Conservation (phyloP, 225 moss, liverwort and hornwort genomes). For the Bryoerythrophyllum caledonicum region DNA sequence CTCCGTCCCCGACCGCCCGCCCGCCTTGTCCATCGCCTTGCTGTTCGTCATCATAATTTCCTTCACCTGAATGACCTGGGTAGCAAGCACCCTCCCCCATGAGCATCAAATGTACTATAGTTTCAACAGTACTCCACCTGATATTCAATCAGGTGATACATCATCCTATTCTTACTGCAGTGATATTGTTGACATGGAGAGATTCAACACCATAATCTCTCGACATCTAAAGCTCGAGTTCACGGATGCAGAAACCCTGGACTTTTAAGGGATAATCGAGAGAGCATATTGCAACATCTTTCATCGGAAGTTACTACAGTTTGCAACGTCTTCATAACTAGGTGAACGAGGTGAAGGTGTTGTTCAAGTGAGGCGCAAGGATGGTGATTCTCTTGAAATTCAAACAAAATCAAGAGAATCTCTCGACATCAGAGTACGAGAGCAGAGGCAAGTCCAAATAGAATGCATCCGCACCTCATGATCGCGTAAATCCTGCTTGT, state of each 20-base stretch:
- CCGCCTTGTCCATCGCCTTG: slow-evolving; percentile 37
- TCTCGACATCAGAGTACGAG: neutral
- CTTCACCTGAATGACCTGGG: slow-evolving; percentile 50
- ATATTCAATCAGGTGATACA: neutral
- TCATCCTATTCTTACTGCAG: too few relatives aligned
- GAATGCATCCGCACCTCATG: slow-evolving; percentile 35
- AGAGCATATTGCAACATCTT: too few relatives aligned
- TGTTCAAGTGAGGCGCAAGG: too few relatives aligned
- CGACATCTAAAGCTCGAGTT: too few relatives aligned
- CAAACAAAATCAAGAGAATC: neutral
- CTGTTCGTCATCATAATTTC: slow-evolving; percentile 49
- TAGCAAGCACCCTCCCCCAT: slow-evolving; percentile 6
- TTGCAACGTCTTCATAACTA: too few relatives aligned
- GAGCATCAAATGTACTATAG: slow-evolving; percentile 5
- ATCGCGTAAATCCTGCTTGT: slow-evolving; percentile 29
- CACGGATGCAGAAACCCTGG: too few relatives aligned
- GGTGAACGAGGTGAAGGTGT: too few relatives aligned
- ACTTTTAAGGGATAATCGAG: too few relatives aligned
- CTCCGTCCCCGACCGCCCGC: slow-evolving; percentile 25
- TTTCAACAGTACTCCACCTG: neutral
- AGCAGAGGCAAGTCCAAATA: too few relatives aligned
- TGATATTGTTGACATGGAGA: too few relatives aligned
- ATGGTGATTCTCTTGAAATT: neutral
- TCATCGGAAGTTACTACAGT: too few relatives aligned
- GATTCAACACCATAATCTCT: too few relatives aligned